These are phyloP conservation scores for Panicum hallii DNA, from an alignment of 202 grass and related monocot genomes.

Conservation along the genomic window DNA sequence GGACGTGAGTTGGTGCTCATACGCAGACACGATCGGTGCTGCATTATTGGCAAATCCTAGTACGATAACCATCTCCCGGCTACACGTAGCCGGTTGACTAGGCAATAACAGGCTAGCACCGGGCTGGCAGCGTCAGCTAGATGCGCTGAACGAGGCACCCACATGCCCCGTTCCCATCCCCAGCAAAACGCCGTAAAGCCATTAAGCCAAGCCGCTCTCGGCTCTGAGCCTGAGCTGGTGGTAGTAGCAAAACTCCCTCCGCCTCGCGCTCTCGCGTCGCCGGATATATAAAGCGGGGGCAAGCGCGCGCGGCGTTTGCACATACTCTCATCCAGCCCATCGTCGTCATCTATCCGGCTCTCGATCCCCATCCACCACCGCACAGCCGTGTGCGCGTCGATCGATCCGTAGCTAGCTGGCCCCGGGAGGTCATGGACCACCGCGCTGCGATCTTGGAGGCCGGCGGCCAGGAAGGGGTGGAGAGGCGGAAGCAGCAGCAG, in stretches of 20 bases:
- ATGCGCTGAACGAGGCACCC: constrained; percentile 26
- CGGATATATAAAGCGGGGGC: not conserved
- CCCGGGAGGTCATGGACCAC: constrained; percentile 19
- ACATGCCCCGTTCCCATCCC: constrained; percentile 26
- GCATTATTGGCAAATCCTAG: not conserved
- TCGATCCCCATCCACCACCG: not conserved
- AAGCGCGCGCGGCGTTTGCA: not conserved
- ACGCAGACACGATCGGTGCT: not conserved
- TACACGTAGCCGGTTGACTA: constrained; percentile 48
- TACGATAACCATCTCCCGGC: constrained; percentile 1
- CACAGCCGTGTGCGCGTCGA: not conserved
- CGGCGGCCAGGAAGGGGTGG: not conserved
- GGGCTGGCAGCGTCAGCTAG: constrained; percentile 13
- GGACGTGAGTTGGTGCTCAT: no score
- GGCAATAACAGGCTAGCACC: constrained; percentile 15
- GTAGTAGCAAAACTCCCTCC: not conserved
- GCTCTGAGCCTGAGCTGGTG: not conserved
- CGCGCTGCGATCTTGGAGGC: not conserved
- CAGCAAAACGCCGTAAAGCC: constrained; percentile 27
- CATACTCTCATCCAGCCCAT: not conserved
- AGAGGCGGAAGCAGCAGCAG: not conserved
- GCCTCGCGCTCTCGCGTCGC: not conserved
- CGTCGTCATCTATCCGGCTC: not conserved
- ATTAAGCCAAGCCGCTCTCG: not conserved
- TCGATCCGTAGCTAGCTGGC: not conserved